Conservation (phyloP, 345 rosid genomes). For the Linum lewisii region DNA sequence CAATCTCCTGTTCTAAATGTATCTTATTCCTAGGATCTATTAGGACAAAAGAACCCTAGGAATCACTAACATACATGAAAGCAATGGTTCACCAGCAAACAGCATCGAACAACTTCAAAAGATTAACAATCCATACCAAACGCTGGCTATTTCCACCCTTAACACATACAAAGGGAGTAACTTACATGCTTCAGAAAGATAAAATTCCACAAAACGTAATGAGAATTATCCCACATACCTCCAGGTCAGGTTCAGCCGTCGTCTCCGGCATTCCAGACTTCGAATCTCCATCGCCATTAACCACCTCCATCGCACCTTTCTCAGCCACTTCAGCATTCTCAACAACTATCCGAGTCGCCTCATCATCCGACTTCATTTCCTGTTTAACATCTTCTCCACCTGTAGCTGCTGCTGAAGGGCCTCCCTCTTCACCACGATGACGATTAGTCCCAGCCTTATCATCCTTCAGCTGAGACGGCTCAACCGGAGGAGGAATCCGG, state of each 20-base stretch:
- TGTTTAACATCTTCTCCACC: conserved; percentile 4
- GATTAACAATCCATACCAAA: not conserved
- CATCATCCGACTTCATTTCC: not conserved
- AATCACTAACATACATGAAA: no score
- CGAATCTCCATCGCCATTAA: conserved; percentile 9
- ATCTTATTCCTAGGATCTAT: no score
- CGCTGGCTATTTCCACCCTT: no score
- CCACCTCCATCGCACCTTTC: conserved; percentile 4
- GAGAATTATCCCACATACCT: not conserved
- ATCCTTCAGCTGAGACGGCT: not conserved
- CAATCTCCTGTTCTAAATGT: no score
- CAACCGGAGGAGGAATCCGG: not conserved
- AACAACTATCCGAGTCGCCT: not conserved
- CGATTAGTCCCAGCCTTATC: not conserved
- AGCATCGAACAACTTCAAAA: not conserved
- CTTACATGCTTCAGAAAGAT: not conserved
- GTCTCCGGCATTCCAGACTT: not conserved
- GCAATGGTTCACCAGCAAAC: no score
- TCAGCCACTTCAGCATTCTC: conserved; percentile 2
- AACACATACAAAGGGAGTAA: not conserved
- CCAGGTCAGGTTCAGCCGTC: conserved; percentile 1
- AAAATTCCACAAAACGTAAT: not conserved
- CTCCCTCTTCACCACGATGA: conserved; percentile 4
- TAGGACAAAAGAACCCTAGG: no score
- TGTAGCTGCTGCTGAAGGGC: not conserved